Evolutionary conservation across 768 basidiomycete genomes (phyloP).

Genomic region (Suillus plorans): DNA sequence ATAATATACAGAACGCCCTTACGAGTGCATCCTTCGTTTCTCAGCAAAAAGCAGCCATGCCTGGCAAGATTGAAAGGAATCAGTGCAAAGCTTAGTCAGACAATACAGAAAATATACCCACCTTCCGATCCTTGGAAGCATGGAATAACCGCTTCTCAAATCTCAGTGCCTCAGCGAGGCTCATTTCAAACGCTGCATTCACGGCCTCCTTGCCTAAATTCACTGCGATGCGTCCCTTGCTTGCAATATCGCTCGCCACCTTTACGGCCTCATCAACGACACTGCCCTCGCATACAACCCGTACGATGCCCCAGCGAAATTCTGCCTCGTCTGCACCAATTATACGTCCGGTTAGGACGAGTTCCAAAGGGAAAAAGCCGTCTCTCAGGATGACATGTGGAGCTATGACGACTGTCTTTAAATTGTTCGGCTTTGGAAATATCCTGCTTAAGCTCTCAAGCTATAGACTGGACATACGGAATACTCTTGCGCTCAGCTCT

Average conservation of each 20-base stretch:
- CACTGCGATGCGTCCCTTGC: constrained; percentile 80
- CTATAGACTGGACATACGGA: too few relatives aligned
- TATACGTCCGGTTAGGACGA: constrained; percentile 84
- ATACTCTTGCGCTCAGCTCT: too few relatives aligned
- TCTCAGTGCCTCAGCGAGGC: constrained; percentile 77
- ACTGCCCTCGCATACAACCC: constrained; percentile 74
- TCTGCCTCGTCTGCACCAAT: constrained; percentile 82
- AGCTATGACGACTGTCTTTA: too few relatives aligned
- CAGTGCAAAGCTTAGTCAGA: not conserved
- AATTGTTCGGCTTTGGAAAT: too few relatives aligned
- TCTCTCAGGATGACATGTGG: too few relatives aligned
- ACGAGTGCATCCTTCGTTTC: constrained; percentile 78
- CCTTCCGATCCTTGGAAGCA: constrained; percentile 89
- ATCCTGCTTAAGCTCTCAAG: too few relatives aligned
- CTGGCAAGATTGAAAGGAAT: constrained; percentile 39
- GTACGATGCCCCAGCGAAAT: constrained; percentile 76
- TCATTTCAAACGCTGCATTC: constrained; percentile 87
- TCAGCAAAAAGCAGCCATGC: constrained; percentile 92
- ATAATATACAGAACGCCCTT: constrained; percentile 3
- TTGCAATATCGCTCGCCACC: constrained; percentile 75
- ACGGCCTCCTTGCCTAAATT: constrained; percentile 93
- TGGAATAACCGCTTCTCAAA: constrained; percentile 93
- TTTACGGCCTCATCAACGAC: constrained; percentile 87
- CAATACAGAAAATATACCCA: constrained; percentile 33
- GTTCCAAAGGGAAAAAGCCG: constrained; percentile 53